Percentiles rank a stretch among this genome's conserved stretches.
Conservation (phyloP, 352 stramenopile genomes). For the Thalassiosira exigua region DNA sequence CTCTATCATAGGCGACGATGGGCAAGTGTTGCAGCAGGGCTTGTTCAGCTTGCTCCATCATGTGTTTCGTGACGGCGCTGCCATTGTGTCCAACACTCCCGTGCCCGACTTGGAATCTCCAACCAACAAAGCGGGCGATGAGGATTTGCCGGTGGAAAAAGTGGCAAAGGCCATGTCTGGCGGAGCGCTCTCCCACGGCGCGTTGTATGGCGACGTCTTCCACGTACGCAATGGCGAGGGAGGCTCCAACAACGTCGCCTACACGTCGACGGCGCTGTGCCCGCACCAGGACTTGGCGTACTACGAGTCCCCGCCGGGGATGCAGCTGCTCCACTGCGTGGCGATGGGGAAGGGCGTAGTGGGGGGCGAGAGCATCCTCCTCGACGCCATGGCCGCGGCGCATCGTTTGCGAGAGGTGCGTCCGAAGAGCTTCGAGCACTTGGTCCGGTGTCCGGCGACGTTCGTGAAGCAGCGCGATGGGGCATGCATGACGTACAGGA, state of each 20-base stretch:
- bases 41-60: constrained; percentile 38
- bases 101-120: not conserved
- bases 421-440: constrained; percentile 80
- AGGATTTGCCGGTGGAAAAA: constrained; percentile 47
- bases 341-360: constrained; percentile 88
- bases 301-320: constrained; percentile 94
- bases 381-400: constrained; percentile 87
- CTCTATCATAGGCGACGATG: constrained; percentile 33
- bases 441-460: constrained; percentile 86
- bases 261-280: constrained; percentile 90
- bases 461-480: constrained; percentile 93
- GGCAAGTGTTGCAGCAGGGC: constrained; percentile 12
- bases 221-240: constrained; percentile 78
- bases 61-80: constrained; percentile 59
- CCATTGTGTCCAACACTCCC: constrained; percentile 44
- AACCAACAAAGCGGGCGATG: constrained; percentile 2
- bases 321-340: constrained; percentile 94
- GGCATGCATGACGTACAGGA: constrained; percentile 93
- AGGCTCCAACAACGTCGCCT: constrained; percentile 92
- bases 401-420: constrained; percentile 78
- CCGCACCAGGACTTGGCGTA: constrained; percentile 95
- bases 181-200: constrained; percentile 79
- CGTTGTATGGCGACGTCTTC: constrained; percentile 88
- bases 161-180: constrained; percentile 60
- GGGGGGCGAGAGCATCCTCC: constrained; percentile 86